Evolutionary conservation across 2,329 filamentous ascomycete species (phyloP), one percentile per base, ranked within the genome.

Genomic region (Diaporthe aspalathi): DNA sequence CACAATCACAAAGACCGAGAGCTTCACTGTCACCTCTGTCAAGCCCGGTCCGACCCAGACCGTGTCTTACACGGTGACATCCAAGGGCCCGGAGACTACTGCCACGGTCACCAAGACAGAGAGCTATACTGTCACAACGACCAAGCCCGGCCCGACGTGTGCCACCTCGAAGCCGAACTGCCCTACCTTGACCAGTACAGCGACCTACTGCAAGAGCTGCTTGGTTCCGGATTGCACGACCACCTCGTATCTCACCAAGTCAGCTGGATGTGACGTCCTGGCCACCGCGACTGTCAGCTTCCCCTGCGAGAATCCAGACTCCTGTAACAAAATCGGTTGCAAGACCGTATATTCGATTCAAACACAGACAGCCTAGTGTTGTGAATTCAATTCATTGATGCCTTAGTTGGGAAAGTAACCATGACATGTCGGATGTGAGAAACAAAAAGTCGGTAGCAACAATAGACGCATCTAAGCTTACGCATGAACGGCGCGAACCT

Each of bases 271-370:
- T 22, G 49, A 54, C 29, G 66, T 47, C n/a, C 52, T 68, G 5
- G 12, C 66, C 4, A 68, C 66, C 6, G 66, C 38, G 8, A 38
- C 32, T 12, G 66, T 68, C 11, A 68, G 66, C 52, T 68, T 56
- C 38, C 66, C 66, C 1, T 68, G 66, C 14, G 52, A 54, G 1
- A 35, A 49, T 11, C 66, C 66, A 32, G 40, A 68, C 5, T 54
- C 66, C 1, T 68, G 66, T 20, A 47, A 68, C 4, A 47, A 68
- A 24, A 68, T 68, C 49, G 66, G 66, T 2, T 68, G 66, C 29
- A 68, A 68, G 52, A 68, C 66, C 2, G 66, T 68, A 12, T 68
- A 68, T 27, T 49, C 50, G 43, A 68, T 65, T 38, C 60, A 65
- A 22, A 65, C 60, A 20, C n/a, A 65, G 47, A 17, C 43, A 14